Base-by-base conservation (phyloP, 176 grass and related monocot genomes). In the Luzula sylvatica region DNA sequence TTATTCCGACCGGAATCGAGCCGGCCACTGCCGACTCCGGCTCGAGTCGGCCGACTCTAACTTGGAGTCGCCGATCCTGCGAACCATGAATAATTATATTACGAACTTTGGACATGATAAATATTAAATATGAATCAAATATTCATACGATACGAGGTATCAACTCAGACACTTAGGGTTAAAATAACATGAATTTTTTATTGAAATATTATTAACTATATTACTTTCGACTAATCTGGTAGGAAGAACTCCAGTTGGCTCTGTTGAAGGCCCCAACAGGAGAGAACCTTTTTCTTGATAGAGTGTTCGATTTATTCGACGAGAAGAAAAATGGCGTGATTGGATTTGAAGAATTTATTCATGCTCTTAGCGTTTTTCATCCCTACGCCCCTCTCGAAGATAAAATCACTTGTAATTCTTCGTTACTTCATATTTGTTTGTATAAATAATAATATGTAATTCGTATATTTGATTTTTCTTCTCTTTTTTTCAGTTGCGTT, bases 271-370 rank as follows among this genome's bases (percentile, higher is more conserved):
- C 78, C 56, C 67, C 71, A 21, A 74, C 42, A 7, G 64, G 82
- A 2, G 49, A 87, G 28, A 87, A 94, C 61, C 87, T 94, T 74
- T 94, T 94, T 73, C 78, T 94, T 52, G 82, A 94, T 38, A 83
- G 82, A 64, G 87, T 80, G 40, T 94, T 94, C 65, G 1, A 83
- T 87, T 68, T 94, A 53, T 94, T 87, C 54, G 79, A 94, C 57
- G 88, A 94, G 30, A 94, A 83, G 61, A 94, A 71, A 80, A 78
- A 83, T 72, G 88, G 88, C 16, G 88, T 83, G 5, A 83, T 94
- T 27, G 83, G 72, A 5, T 94, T 94, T 72, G 79, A 94, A 16
- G 88, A 94, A 40, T 94, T 94, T 56, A 75, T 94, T 53, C 88
- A 83, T 78, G 60, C 72, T 20, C 83, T 94, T 1, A 72, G 75